Base-by-base conservation (phyloP, 140 eudicot genomes). In the Cichorium intybus region DNA sequence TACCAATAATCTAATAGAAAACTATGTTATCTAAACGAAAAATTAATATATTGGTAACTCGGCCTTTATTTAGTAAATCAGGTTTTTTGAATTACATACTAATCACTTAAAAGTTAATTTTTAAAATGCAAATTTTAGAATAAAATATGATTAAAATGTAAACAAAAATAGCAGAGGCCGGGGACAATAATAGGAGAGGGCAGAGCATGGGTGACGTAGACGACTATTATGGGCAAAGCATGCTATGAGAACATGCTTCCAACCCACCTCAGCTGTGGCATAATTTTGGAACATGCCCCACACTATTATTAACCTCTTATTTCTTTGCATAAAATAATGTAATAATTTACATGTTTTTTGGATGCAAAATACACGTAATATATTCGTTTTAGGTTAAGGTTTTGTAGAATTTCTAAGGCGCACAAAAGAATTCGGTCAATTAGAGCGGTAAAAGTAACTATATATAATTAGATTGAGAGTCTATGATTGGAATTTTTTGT, bases 231-330 rank as follows among this genome's bases (percentile, higher is more conserved):
- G 64, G 64, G 64, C 64, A 58, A 29, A 57, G 63, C 45, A 57
- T 31, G 63, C 63, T 58, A 58, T 33, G 26, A 58, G 64, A 58
- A 58, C 64, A 58, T 58, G 64, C 46, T 35, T 58, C 64, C 64
- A 58, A 58, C 64, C 62, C 24, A 28, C 41, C 62, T n/a, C 62
- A 28, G 31, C 37, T 54, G 35, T 24, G 61, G 14, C 61, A 15
- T 53, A 15, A 53, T 54, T 24, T 56, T 17, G 60, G 41, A 56
- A 56, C 61, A 10, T 56, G 33, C 39, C 61, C 35, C 62, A 56
- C 62, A 8, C 43, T 35, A 56, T 56, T 35, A 56, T 56, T 15
- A 43, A 43, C 49, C 49, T 43, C 49, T 43, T 43, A 43, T 43
- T 43, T 43, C 18, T 43, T 15, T 43, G 16, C 46, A 39, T 39